Percentiles rank a stretch among this genome's conserved stretches.
Conservation (phyloP, 2,329 filamentous ascomycete genomes). For the Apiospora hydei region DNA sequence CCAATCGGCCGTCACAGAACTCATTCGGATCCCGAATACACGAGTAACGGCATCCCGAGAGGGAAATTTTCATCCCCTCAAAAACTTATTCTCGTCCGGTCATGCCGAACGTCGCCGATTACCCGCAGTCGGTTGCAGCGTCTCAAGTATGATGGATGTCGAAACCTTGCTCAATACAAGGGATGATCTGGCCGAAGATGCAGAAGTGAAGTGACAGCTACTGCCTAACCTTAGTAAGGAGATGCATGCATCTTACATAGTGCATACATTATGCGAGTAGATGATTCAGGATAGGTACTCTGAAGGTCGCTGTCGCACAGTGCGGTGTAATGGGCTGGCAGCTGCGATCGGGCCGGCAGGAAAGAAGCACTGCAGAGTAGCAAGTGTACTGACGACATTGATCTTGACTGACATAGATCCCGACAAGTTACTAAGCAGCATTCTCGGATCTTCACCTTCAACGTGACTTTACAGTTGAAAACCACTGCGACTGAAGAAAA, state of each 20-base stretch:
- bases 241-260: neutral
- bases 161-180: no score
- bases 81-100: neutral
- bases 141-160: no score
- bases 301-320: neutral
- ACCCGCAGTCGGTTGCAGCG: neutral
- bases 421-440: neutral
- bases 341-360: neutral
- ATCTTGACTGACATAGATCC: neutral
- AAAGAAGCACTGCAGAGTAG: neutral
- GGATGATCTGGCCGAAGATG: neutral
- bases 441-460: neutral
- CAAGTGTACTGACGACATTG: slow-evolving; percentile 17
- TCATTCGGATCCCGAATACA: neutral
- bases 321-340: neutral
- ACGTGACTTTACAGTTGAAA: neutral
- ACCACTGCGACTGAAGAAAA: neutral
- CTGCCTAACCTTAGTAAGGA: no score
- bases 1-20: neutral
- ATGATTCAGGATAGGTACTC: neutral
- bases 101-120: neutral
- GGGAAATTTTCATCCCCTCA: neutral
- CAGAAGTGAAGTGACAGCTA: neutral
- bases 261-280: neutral
- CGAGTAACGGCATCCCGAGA: neutral